Base-by-base conservation (phyloP, 208 protist genomes). In the Endotrypanum monterogeii region DNA sequence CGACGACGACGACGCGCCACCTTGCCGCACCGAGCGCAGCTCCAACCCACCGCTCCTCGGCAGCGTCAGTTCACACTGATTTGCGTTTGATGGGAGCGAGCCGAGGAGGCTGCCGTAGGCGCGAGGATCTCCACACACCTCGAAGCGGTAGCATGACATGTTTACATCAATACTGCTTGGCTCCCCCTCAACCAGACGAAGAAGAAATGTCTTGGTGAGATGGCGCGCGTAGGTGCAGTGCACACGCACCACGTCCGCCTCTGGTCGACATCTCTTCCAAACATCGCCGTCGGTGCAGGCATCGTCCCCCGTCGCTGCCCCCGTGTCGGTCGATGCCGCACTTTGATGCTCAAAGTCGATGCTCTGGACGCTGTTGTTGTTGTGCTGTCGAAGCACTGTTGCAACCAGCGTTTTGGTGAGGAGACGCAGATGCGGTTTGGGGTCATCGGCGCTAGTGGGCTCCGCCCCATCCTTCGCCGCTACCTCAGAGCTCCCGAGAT, bases 341-440 rank as follows among this genome's bases (percentile, higher is more conserved):
- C 18, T 73, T 20, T 25, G 23, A 46, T 60, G 50, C n/a, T 67
- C 28, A 20, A 83, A 52, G 30, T 78, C 66, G n/a, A 83, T 39
- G 61, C 66, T 72, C 55, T 85, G 78, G 32, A 78, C 28, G 28
- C 30, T 71, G 44, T 25, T 62, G 63, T 39, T 68, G 58, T 65
- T 66, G 68, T 79, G 75, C 71, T 86, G 83, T 3, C 86, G 86
- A 23, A 90, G 78, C 37, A 88, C 78, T 28, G 86, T 88, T n/a
- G 74, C 76, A 20, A 50, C 58, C 20, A 90, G 66, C 23, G 83
- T 80, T 67, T 86, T 87, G 50, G 83, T 71, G n/a, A 82, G 56
- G 44, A 90, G 28, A 28, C 78, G 70, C 37, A 90, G 32, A 44
- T 48, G 70, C 12, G 23, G 46, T 41, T 50, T 54, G 30, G n/a